These are phyloP conservation scores for Verticillium klebahnii DNA, from an alignment of 2,329 filamentous ascomycete genomes.

Conservation along the genomic window DNA sequence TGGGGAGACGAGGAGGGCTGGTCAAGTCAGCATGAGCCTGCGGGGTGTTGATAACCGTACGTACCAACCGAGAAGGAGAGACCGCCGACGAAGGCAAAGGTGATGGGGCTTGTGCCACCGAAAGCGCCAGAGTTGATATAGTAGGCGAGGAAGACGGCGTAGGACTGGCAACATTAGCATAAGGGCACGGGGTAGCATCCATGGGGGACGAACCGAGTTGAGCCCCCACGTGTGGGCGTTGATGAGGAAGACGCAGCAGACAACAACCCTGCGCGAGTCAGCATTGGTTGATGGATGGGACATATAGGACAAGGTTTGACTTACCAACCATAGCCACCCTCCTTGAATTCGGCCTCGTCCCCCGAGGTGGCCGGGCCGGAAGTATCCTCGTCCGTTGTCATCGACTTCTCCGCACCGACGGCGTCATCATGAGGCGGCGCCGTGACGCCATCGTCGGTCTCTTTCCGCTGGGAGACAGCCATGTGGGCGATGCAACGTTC, in stretches of 20 bases:
- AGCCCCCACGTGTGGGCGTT: slow-evolving; percentile 73
- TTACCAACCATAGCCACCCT: slow-evolving; percentile 58
- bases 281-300: neutral
- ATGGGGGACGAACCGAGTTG: slow-evolving; percentile 48
- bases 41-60: slow-evolving; percentile 1
- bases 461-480: neutral
- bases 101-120: slow-evolving; percentile 56
- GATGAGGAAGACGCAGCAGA: slow-evolving; percentile 48
- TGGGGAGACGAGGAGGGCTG: slow-evolving; percentile 63
- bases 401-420: neutral
- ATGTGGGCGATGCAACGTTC: neutral
- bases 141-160: slow-evolving; percentile 52
- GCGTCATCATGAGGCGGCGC: neutral
- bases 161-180: slow-evolving; percentile 34
- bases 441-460: neutral
- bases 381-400: neutral
- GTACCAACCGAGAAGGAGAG: slow-evolving; percentile 55
- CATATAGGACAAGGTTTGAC: slow-evolving; percentile 8
- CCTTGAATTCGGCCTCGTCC: slow-evolving; percentile 31
- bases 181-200: slow-evolving; percentile 1
- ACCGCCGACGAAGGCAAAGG: slow-evolving; percentile 75
- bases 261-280: slow-evolving; percentile 39
- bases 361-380: neutral
- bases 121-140: slow-evolving; percentile 56
- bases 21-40: neutral